Evolutionary conservation across 2,329 filamentous ascomycete genomes (phyloP).

Genomic region (Aureobasidium pullulans): DNA sequence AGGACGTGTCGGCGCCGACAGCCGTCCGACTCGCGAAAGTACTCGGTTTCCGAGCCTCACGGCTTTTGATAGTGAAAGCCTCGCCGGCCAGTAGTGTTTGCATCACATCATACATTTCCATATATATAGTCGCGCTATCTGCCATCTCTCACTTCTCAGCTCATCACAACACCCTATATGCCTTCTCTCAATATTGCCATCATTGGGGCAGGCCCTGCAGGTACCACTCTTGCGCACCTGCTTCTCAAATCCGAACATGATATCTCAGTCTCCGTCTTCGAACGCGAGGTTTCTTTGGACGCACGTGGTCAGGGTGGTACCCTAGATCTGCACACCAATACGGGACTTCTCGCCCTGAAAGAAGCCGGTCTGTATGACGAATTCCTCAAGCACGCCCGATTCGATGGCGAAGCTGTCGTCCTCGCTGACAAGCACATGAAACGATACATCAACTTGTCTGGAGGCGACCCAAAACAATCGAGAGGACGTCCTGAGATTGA

Average conservation of each 20-base stretch:
- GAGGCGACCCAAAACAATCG: conserved; percentile 26
- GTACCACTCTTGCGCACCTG: conserved; percentile 30
- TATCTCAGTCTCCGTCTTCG: conserved; percentile 26
- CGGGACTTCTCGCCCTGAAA: conserved; percentile 28
- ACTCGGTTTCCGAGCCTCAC: too few relatives aligned
- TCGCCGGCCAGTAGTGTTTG: too few relatives aligned
- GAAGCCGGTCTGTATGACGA: conserved; percentile 27
- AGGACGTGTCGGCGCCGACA: too few relatives aligned
- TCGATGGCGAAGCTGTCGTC: conserved; percentile 36
- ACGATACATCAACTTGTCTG: conserved; percentile 21
- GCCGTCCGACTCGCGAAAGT: too few relatives aligned
- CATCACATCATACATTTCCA: too few relatives aligned
- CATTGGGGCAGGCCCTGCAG: conserved; percentile 31
- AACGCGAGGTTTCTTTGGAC: conserved; percentile 24
- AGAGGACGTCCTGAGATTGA: conserved; percentile 31
- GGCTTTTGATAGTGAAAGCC: too few relatives aligned
- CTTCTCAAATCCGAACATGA: conserved; percentile 19
- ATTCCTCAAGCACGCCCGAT: conserved; percentile 30
- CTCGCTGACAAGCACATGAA: conserved; percentile 34
- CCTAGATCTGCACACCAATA: conserved; percentile 29
- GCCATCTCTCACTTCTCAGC: too few relatives aligned
- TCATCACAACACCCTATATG: too few relatives aligned
- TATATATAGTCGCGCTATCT: too few relatives aligned
- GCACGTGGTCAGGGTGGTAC: conserved; percentile 30
- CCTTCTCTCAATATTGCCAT: conserved; percentile 26